A percentile compares a stretch with the other conserved stretches of the same genome.
These are phyloP conservation scores for Podila epigama DNA, from an alignment of 192 early-diverging fungal species.

Conservation along the genomic window DNA sequence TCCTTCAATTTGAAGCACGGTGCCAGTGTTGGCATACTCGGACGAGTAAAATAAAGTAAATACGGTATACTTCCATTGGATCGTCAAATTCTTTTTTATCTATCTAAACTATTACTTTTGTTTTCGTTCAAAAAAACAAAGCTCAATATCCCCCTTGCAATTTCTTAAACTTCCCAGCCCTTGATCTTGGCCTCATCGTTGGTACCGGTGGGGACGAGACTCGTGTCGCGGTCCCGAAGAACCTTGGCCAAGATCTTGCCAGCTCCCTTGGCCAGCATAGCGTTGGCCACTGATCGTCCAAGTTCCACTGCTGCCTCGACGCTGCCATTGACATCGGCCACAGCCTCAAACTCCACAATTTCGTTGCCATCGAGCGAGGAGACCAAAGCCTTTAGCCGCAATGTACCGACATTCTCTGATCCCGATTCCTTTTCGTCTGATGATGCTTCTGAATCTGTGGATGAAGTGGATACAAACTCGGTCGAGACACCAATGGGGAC, in stretches of 20 bases:
- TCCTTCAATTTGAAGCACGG: too few species aligned
- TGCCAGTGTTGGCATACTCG: too few species aligned
- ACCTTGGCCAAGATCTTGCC: conserved; percentile 46
- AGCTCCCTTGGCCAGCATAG: conserved; percentile 53
- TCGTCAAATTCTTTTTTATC: too few species aligned
- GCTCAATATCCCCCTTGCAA: too few species aligned
- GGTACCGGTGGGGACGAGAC: conserved; percentile 23
- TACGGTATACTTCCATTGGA: too few species aligned
- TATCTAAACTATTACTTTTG: too few species aligned
- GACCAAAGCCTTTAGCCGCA: conserved; percentile 73
- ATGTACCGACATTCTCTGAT: conserved; percentile 21
- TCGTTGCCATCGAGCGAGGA: conserved; percentile 77
- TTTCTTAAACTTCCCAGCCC: conserved; percentile 47
- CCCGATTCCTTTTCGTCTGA: conserved; percentile 8
- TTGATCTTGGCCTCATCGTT: conserved; percentile 32
- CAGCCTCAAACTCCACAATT: conserved; percentile 62
- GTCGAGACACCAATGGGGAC: conserved; percentile 92
- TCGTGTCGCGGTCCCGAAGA: conserved; percentile 20
- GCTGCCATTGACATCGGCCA: conserved; percentile 37
- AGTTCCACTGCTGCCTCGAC: conserved; percentile 48
- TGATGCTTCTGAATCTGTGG: conserved; percentile 12
- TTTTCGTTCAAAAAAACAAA: too few species aligned
- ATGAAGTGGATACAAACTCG: conserved; percentile 39
- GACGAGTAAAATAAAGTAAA: too few species aligned
- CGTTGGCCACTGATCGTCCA: conserved; percentile 48